Conservation (phyloP, 768 basidiomycete species). For the Porphyrellus cyaneotinctus region DNA sequence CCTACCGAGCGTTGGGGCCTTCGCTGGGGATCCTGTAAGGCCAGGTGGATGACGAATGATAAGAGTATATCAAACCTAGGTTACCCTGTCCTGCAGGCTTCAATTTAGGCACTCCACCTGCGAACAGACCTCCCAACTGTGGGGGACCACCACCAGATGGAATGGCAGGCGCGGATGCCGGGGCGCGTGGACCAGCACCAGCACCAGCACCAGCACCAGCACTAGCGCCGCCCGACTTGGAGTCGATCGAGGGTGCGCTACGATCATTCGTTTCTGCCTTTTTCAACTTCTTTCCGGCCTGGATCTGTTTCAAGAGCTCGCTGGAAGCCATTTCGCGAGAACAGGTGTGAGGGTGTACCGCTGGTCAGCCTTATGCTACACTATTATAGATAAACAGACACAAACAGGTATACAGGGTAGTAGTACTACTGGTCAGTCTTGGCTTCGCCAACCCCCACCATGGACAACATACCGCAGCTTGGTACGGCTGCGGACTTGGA, state of each 20-base stretch:
- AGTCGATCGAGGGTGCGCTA: constrained; percentile 61
- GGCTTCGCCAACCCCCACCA: constrained; percentile 19
- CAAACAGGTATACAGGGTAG: constrained; percentile 34
- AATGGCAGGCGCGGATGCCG: constrained; percentile 15
- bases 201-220: constrained; percentile 42
- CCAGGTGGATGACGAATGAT: constrained; percentile 4
- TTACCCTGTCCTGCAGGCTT: constrained; percentile 69
- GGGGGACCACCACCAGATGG: constrained; percentile 53
- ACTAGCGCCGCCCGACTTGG: constrained; percentile 40
- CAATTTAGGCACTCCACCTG: constrained; percentile 88
- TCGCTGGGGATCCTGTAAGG: constrained; percentile 39
- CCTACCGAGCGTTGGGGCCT: constrained; percentile 59
- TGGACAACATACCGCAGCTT: constrained; percentile 44
- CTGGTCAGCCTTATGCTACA: too few relatives aligned
- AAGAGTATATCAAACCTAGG: constrained; percentile 41
- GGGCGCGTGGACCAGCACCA: constrained; percentile 29
- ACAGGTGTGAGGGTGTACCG: too few relatives aligned
- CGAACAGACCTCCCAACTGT: constrained; percentile 81
- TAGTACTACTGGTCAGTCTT: background rate
- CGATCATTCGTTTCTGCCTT: constrained; percentile 82
- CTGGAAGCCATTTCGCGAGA: constrained; percentile 58
- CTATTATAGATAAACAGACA: too few relatives aligned
- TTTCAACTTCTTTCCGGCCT: constrained; percentile 76
- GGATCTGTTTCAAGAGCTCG: constrained; percentile 77
- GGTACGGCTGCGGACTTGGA: constrained; percentile 59